A percentile compares a stretch with the other conserved stretches of the same genome.
These are phyloP conservation scores for Penicillium ucsense DNA, from an alignment of 495 filamentous ascomycete species.

Conservation along the genomic window DNA sequence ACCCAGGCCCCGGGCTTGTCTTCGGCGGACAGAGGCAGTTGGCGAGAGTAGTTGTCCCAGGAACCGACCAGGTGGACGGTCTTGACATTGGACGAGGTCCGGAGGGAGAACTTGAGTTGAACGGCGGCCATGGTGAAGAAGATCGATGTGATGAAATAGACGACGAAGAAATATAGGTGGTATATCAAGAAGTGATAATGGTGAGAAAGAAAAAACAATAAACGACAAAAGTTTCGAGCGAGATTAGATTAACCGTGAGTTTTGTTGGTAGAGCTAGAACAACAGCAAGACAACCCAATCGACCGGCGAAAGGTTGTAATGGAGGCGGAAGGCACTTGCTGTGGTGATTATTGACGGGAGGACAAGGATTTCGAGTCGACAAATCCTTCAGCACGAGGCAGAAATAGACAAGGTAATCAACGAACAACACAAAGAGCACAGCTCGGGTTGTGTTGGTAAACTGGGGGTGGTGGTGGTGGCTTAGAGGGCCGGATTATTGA, in stretches of 20 bases:
- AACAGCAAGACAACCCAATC: slow-evolving; percentile 28
- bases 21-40: slow-evolving; percentile 86
- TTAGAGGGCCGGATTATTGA: slow-evolving; percentile 11
- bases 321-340: slow-evolving; percentile 15
- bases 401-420: slow-evolving; percentile 6
- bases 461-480: slow-evolving; percentile 11
- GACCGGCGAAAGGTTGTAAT: slow-evolving; percentile 40
- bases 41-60: slow-evolving; percentile 94
- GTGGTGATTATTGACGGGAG: neutral
- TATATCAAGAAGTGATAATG: slow-evolving; percentile 7
- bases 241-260: slow-evolving; percentile 45
- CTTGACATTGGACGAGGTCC: slow-evolving; percentile 94
- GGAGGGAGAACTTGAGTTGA: slow-evolving; percentile 82
- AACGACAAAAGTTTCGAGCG: slow-evolving; percentile 46
- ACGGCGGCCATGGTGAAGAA: slow-evolving; percentile 73
- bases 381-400: slow-evolving; percentile 17
- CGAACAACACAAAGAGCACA: slow-evolving; percentile 34
- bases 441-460: slow-evolving; percentile 23
- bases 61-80: slow-evolving; percentile 95
- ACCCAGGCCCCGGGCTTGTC: slow-evolving; percentile 82
- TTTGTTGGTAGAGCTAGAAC: slow-evolving; percentile 26
- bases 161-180: slow-evolving; percentile 9
- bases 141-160: slow-evolving; percentile 21
- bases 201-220: slow-evolving; percentile 4
- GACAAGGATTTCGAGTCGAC: slow-evolving; percentile 21